These are phyloP conservation scores for Taxillus chinensis DNA, from an alignment of 164 flowering plant species.

Conservation along the genomic window DNA sequence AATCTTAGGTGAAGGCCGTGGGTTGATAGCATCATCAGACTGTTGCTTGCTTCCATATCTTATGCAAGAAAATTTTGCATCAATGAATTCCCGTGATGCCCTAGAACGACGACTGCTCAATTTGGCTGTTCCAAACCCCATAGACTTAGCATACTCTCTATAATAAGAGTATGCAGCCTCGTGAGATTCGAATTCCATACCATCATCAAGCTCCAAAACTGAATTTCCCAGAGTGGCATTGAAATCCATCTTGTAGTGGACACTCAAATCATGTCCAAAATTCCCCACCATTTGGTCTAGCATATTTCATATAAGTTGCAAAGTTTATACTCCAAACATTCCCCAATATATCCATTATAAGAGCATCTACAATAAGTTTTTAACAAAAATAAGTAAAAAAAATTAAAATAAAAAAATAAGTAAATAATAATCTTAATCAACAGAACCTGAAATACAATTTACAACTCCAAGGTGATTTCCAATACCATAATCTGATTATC, in stretches of 20 bases:
- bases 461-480: too few species aligned
- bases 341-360: too few species aligned
- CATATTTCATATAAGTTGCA: too few species aligned
- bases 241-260: slow-evolving; percentile 15
- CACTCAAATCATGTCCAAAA: slow-evolving; percentile 6
- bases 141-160: slow-evolving; percentile 41
- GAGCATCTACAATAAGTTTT: too few species aligned
- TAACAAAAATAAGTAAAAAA: too few species aligned
- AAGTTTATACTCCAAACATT: too few species aligned
- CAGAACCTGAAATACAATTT: too few species aligned
- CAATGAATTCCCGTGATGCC: slow-evolving; percentile 38
- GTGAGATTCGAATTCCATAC: slow-evolving; percentile 42
- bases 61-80: slow-evolving; percentile 45
- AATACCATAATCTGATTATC: too few species aligned
- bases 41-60: slow-evolving; percentile 45
- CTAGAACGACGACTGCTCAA: slow-evolving; percentile 46
- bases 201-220: slow-evolving; percentile 17
- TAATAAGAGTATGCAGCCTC: slow-evolving; percentile 41
- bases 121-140: slow-evolving; percentile 44
- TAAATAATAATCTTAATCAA: too few species aligned
- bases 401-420: too few species aligned
- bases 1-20: slow-evolving; percentile 39
- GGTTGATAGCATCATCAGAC: slow-evolving; percentile 41
- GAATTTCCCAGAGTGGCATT: slow-evolving; percentile 6
- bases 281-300: background rate